A percentile compares a stretch with the other conserved stretches of the same genome.
Conservation (phyloP, 257 asterid genomes). For the Ocimum tenuiflorum region DNA sequence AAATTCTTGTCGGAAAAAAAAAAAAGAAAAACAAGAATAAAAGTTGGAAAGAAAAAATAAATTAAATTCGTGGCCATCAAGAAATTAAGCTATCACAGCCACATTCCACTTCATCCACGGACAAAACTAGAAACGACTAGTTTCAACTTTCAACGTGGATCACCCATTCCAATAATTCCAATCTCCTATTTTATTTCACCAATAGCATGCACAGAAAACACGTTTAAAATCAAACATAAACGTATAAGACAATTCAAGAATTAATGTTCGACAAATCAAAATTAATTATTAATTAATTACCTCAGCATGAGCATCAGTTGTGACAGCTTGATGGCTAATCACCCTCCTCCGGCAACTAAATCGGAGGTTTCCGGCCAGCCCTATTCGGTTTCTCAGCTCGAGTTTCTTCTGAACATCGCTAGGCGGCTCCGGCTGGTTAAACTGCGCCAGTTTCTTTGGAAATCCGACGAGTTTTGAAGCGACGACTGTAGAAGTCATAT, state of each 20-base stretch:
- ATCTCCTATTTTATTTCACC: not conserved
- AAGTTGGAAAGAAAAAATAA: too few relatives aligned
- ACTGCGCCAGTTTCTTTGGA: constrained; percentile 6
- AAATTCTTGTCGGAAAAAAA: too few relatives aligned
- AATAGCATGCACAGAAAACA: too few relatives aligned
- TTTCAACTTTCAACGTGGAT: not conserved
- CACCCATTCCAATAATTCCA: not conserved
- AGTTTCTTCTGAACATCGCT: not conserved
- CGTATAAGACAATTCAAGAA: not conserved
- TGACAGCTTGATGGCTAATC: constrained; percentile 19
- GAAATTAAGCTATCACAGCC: not conserved
- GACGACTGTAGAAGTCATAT: constrained; percentile 21
- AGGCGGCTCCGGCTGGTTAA: not conserved
- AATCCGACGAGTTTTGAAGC: constrained; percentile 16
- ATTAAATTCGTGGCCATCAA: not conserved
- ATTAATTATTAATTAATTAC: not conserved
- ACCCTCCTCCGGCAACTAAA: not conserved
- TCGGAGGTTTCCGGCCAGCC: not conserved
- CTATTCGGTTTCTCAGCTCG: constrained; percentile 3
- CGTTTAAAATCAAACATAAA: too few relatives aligned
- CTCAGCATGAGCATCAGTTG: constrained; percentile 24
- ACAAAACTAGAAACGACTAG: not conserved
- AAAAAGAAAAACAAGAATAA: too few relatives aligned
- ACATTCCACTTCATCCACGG: not conserved
- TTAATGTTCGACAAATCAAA: not conserved